phyloP scores from a whole-genome alignment of 352 stramenopile genomes.

The Pythium oligandrum region DNA sequence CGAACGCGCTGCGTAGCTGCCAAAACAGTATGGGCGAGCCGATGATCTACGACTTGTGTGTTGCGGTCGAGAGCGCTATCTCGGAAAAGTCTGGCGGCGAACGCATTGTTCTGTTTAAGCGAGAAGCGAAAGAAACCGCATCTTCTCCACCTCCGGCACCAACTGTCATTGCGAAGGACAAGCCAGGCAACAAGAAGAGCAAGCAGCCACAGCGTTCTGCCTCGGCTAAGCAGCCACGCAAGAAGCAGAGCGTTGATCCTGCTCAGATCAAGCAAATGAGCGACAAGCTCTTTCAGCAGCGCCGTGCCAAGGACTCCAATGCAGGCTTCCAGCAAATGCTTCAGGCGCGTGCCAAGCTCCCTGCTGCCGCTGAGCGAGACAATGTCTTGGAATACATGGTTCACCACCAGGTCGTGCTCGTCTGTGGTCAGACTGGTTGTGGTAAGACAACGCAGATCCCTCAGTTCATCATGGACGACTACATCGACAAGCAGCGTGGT shows the following conservation, averaged over 20 bases:
- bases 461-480: slow-evolving; percentile 96
- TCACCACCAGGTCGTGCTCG: slow-evolving; percentile 88
- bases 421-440: slow-evolving; percentile 95
- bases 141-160: slow-evolving; percentile 7
- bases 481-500: slow-evolving; percentile 72
- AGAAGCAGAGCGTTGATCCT: slow-evolving; percentile 23
- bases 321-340: slow-evolving; percentile 58
- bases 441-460: slow-evolving; percentile 96
- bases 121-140: slow-evolving; percentile 10
- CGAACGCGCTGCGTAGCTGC: slow-evolving; percentile 45
- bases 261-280: slow-evolving; percentile 40
- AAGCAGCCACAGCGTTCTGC: slow-evolving; percentile 18
- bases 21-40: slow-evolving; percentile 56
- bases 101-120: slow-evolving; percentile 24
- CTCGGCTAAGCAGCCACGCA: slow-evolving; percentile 6
- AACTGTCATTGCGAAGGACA: slow-evolving; percentile 1
- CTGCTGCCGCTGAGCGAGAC: slow-evolving; percentile 49
- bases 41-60: slow-evolving; percentile 79
- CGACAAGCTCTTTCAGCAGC: slow-evolving; percentile 34
- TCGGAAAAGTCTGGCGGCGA: slow-evolving; percentile 23
- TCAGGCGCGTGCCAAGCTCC: slow-evolving; percentile 41
- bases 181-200: slow-evolving; percentile 2
- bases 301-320: slow-evolving; percentile 36
- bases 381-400: slow-evolving; percentile 51
- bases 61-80: slow-evolving; percentile 55